Evolutionary conservation across 2,329 filamentous ascomycete species (phyloP).

Genomic region (Beauveria scarabaeidicola): DNA sequence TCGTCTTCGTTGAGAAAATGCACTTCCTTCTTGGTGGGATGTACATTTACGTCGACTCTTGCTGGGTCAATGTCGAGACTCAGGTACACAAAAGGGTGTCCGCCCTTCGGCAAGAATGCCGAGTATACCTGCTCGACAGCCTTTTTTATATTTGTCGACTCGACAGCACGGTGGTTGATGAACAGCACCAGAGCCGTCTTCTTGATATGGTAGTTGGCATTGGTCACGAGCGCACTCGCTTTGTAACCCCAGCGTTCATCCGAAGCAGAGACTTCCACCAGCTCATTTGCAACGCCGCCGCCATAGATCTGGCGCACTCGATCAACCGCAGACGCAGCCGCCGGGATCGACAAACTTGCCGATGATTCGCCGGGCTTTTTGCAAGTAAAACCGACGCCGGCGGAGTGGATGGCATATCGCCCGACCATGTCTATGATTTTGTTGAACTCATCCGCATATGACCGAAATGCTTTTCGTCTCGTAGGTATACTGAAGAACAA

Average conservation of each 20-base stretch:
- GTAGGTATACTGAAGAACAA: conserved; percentile 95
- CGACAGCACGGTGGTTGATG: conserved; percentile 92
- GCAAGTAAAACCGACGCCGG: conserved; percentile 87
- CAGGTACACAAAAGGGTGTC: conserved; percentile 89
- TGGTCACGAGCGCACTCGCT: conserved; percentile 73
- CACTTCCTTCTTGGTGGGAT: conserved; percentile 93
- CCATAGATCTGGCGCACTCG: conserved; percentile 88
- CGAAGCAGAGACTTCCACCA: conserved; percentile 64
- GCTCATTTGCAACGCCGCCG: conserved; percentile 73
- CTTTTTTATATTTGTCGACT: conserved; percentile 81
- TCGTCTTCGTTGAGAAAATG: conserved; percentile 98
- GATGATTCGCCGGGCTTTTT: conserved; percentile 91
- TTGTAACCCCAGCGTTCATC: conserved; percentile 79
- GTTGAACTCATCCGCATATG: conserved; percentile 87
- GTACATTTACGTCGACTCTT: conserved; percentile 92
- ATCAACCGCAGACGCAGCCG: conserved; percentile 64
- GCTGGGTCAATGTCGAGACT: conserved; percentile 87
- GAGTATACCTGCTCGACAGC: conserved; percentile 86
- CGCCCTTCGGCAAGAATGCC: conserved; percentile 81
- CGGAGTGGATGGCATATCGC: conserved; percentile 85
- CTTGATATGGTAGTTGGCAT: conserved; percentile 91
- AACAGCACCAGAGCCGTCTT: conserved; percentile 82
- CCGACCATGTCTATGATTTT: conserved; percentile 96
- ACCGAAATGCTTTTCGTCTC: conserved; percentile 80
- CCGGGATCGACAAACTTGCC: conserved; percentile 70